Evolutionary conservation across 306 rosid genomes (phyloP), one percentile per base, ranked within the genome.

Genomic region (Fagus sylvatica): DNA sequence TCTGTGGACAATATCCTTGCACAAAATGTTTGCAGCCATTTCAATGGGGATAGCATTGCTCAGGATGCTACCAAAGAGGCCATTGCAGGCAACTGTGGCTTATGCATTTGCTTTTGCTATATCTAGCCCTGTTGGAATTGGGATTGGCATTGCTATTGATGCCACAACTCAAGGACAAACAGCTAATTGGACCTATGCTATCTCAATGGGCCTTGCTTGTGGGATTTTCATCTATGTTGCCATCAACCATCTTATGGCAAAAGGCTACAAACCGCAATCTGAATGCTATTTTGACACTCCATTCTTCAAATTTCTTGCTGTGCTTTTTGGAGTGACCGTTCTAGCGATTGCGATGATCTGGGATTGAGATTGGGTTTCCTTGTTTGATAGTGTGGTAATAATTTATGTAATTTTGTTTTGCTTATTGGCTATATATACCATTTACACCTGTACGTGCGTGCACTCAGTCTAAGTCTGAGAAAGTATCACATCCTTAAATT

Each of bases 31-130:
- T 84, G 98, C 98, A 10, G 94, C 98, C 2, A 62, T 88, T 0
- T 94, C 88, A 17, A 93, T 91, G 98, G 98, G 96, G 41, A 93
- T 91, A 0, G 96, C 96, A 5, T 74, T 91, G 72, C 89, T 93
- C 33, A 84, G 84, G 83, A 85, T 89, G 90, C 71, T 91, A 34
- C 94, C 96, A 0, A 89, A 89, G 87, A 88, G 93, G 51, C 85
- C 98, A 1, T 82, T 93, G 0, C 13, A 88, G 30, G 40, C 83
- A 54, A 87, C 94, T 0, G 79, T 73, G 15, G 83, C 77, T 16
- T 89, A 88, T 69, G 85, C 98, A 1, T 88, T 86, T 0, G 96
- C 91, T 5, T 93, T 93, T 37, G 96, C 90, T 0, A 54, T 87
- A 8, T 93, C 98, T 0, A 93, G 96, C 71, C 94, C 98, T 7